Evolutionary conservation across 371 early-diverging fungal genomes (phyloP).

Genomic region (Cokeromyces recurvatus): DNA sequence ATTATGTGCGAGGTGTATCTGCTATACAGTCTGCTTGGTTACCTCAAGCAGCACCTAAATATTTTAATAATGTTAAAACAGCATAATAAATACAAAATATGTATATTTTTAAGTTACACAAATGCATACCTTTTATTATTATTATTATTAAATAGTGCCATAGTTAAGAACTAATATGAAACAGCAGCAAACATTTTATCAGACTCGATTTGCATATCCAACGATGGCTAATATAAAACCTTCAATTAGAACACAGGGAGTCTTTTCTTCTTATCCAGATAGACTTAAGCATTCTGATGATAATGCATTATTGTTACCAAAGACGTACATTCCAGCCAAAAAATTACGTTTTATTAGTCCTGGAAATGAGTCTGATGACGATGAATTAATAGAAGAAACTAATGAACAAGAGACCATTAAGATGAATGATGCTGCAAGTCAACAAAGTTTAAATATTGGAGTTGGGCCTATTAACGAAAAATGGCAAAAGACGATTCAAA

Average conservation of each 20-base stretch:
- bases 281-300: slow-evolving; percentile 41
- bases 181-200: slow-evolving; percentile 9
- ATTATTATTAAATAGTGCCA: too few relatives aligned
- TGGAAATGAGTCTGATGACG: slow-evolving; percentile 35
- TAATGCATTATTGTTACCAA: slow-evolving; percentile 40
- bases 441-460: too few relatives aligned
- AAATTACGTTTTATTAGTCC: slow-evolving; percentile 24
- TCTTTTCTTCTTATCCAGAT: slow-evolving; percentile 42
- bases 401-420: too few relatives aligned
- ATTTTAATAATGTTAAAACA: slow-evolving; percentile 45
- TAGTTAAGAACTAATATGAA: too few relatives aligned
- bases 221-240: slow-evolving; percentile 14
- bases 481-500: too few relatives aligned
- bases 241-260: slow-evolving; percentile 27
- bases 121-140: too few relatives aligned
- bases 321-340: slow-evolving; percentile 26
- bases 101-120: too few relatives aligned
- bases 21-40: slow-evolving; percentile 84
- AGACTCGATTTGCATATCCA: slow-evolving; percentile 18
- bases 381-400: slow-evolving; percentile 27
- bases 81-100: slow-evolving; percentile 1
- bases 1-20: slow-evolving; percentile 84
- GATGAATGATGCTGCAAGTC: slow-evolving; percentile 6
- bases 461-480: too few relatives aligned
- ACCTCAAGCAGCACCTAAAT: slow-evolving; percentile 75